Conservation (phyloP, 1,139 yeast genomes). For the Debaryomyces udenii region DNA sequence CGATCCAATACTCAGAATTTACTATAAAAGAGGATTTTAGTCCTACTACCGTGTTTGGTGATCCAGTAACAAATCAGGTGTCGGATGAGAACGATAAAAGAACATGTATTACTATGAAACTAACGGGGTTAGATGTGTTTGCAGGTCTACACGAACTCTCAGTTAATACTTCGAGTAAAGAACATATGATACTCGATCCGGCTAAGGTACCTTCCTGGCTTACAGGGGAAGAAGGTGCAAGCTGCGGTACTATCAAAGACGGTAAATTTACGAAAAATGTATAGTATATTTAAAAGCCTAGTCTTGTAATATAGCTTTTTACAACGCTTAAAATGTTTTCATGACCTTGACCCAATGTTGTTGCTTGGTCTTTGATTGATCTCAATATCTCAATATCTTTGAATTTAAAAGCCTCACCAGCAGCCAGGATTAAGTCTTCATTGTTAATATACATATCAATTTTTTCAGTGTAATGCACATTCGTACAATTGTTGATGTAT, state of each 20-base stretch:
- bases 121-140: constrained; percentile 76
- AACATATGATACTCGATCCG: constrained; percentile 53
- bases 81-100: constrained; percentile 14
- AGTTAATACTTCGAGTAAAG: constrained; percentile 28
- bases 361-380: constrained; percentile 30
- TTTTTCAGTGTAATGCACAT: constrained; percentile 41
- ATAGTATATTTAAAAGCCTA: constrained; percentile 29
- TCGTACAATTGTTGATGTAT: constrained; percentile 38
- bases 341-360: constrained; percentile 21
- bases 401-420: constrained; percentile 58
- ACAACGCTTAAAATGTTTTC: constrained; percentile 25
- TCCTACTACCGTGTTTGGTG: constrained; percentile 9
- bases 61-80: constrained; percentile 7
- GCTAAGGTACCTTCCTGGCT: constrained; percentile 70
- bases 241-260: constrained; percentile 49
- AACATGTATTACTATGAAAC: constrained; percentile 46
- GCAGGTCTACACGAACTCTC: constrained; percentile 80
- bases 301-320: constrained; percentile 29
- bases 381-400: constrained; percentile 53
- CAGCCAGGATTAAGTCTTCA: constrained; percentile 58
- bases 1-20: constrained; percentile 56
- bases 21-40: constrained; percentile 32
- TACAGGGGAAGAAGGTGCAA: constrained; percentile 72
- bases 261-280: constrained; percentile 34
- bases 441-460: constrained; percentile 55